Conservation (phyloP, 345 rosid species). For the Capsella bursapastoris region DNA sequence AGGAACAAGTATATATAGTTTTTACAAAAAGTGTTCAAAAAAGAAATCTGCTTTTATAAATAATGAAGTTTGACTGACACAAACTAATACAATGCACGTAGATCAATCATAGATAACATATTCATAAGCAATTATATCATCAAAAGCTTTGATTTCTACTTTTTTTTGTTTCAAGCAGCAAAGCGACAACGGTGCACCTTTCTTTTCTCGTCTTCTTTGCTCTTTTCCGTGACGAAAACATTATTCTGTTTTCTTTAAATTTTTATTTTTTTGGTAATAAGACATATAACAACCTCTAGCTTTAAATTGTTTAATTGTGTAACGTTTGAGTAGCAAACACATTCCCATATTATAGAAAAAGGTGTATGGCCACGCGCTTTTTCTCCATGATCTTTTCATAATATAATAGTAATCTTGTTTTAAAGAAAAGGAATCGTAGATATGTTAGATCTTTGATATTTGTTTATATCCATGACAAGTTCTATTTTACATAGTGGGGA, state of each 20-base stretch:
- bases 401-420: conserved; percentile 11
- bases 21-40: conserved; percentile 26
- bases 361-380: conserved; percentile 25
- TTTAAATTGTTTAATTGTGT: conserved; percentile 10
- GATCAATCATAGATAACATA: conserved; percentile 34
- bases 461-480: conserved; percentile 21
- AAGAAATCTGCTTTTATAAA: conserved; percentile 34
- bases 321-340: conserved; percentile 36
- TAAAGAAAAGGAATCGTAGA: conserved; percentile 7
- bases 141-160: conserved; percentile 14
- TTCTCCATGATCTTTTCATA: conserved; percentile 24
- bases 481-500: background rate
- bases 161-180: background rate
- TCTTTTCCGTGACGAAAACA: conserved; percentile 20
- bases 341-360: conserved; percentile 28
- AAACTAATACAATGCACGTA: conserved; percentile 38
- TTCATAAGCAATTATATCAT: conserved; percentile 23
- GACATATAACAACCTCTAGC: conserved; percentile 45
- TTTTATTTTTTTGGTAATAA: background rate
- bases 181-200: conserved; percentile 35
- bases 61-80: conserved; percentile 41
- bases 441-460: conserved; percentile 19
- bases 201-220: conserved; percentile 31
- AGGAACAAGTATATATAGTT: conserved; percentile 3
- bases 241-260: background rate